A percentile compares a stretch with the other conserved stretches of the same genome.
Evolutionary conservation across 495 filamentous ascomycete genomes (phyloP).

Genomic region (Annulohypoxylon maeteangense): DNA sequence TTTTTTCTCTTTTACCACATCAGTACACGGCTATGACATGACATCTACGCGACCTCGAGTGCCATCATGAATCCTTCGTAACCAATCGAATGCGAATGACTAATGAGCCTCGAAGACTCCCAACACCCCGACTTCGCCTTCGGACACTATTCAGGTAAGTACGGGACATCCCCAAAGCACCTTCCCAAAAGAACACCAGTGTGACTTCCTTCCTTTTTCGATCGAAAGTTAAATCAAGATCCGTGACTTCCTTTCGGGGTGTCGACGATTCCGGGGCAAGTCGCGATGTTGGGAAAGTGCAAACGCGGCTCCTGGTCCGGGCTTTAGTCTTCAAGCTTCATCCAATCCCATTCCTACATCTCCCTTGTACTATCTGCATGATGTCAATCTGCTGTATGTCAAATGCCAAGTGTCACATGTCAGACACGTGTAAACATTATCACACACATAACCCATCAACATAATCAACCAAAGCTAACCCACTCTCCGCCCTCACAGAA

Average conservation of each 20-base stretch:
- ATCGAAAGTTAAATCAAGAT: background rate
- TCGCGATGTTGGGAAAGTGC: background rate
- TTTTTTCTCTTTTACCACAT: background rate
- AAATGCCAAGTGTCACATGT: background rate
- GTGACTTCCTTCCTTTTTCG: background rate
- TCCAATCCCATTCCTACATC: no score
- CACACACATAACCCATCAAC: background rate
- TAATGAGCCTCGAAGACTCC: conserved; percentile 22
- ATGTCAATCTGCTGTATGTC: background rate
- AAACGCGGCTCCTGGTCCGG: conserved; percentile 21
- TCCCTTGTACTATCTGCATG: background rate
- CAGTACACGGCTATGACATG: background rate
- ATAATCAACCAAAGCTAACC: conserved; percentile 19
- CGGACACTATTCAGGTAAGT: conserved; percentile 54
- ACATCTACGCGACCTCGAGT: background rate
- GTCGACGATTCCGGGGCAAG: background rate
- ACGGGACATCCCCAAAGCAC: conserved; percentile 3
- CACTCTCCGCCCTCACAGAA: conserved; percentile 22
- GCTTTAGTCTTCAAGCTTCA: background rate
- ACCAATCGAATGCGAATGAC: no score
- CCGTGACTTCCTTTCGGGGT: background rate
- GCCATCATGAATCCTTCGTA: background rate
- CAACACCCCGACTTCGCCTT: conserved; percentile 30
- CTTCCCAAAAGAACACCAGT: background rate
- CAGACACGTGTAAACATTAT: background rate